phyloP scores from a whole-genome alignment of 1,284 basidiomycete species.

The Microbotryum saponariae region DNA sequence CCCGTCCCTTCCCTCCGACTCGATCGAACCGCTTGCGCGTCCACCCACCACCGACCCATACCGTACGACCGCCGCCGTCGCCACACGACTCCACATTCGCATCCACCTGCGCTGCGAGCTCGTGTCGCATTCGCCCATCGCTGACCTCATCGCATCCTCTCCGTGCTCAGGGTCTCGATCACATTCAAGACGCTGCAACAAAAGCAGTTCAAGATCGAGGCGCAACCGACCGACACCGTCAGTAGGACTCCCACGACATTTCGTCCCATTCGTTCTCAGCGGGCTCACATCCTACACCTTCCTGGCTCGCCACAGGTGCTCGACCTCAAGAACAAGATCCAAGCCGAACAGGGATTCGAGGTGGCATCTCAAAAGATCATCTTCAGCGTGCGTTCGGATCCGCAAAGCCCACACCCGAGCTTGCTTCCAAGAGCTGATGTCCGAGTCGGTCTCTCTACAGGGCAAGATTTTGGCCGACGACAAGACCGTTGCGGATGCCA shows the following conservation, averaged over 20 bases:
- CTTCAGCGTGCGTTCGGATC: slow-evolving; percentile 51
- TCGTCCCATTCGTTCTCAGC: not conserved
- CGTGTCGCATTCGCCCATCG: no score
- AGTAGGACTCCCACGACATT: not conserved
- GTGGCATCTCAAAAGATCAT: slow-evolving; percentile 83
- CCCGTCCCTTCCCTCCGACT: no score
- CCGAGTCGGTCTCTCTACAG: slow-evolving; percentile 44
- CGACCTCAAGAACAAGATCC: slow-evolving; percentile 78
- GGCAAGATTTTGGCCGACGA: slow-evolving; percentile 83
- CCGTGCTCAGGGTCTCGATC: slow-evolving; percentile 41
- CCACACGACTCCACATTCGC: no score
- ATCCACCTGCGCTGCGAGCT: no score
- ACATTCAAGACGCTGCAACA: slow-evolving; percentile 90
- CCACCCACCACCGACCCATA: no score
- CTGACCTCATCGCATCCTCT: not conserved
- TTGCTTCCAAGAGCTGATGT: not conserved
- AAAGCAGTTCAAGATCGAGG: slow-evolving; percentile 67
- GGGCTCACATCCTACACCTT: no score
- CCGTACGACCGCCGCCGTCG: no score
- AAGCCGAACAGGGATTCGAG: slow-evolving; percentile 64
- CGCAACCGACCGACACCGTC: slow-evolving; percentile 63
- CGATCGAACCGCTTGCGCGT: no score
- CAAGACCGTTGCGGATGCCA: slow-evolving; percentile 77
- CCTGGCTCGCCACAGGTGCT: slow-evolving; percentile 47
- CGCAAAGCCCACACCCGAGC: not conserved